A percentile compares a stretch with the other conserved stretches of the same genome.
phyloP scores from a whole-genome alignment of 495 filamentous ascomycete genomes.

The Trichodelitschia bisporula region DNA sequence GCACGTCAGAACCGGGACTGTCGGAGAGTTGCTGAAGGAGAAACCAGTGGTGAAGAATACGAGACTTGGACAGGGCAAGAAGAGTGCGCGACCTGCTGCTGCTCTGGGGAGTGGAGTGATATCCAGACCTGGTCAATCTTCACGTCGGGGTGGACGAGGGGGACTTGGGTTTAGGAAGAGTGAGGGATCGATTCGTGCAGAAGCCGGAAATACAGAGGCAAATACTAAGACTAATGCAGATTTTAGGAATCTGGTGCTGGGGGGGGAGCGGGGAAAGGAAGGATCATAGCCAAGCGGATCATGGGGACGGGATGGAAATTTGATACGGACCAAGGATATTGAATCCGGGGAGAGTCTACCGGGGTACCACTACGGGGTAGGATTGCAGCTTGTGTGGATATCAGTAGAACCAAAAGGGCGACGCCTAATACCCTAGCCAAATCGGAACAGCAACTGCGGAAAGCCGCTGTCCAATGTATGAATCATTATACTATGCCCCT shows the following conservation, averaged over 20 bases:
- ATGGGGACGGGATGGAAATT: background rate
- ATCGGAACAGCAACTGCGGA: too few species aligned
- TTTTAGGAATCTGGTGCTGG: conserved; percentile 55
- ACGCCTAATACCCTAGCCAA: too few species aligned
- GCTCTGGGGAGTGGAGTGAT: conserved; percentile 26
- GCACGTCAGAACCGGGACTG: conserved; percentile 40
- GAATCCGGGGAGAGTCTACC: too few species aligned
- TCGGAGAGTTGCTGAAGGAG: conserved; percentile 38
- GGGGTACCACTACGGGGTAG: too few species aligned
- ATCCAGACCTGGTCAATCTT: conserved; percentile 22
- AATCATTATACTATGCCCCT: too few species aligned
- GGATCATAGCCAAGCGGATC: background rate
- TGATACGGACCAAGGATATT: too few species aligned
- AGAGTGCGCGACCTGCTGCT: conserved; percentile 16
- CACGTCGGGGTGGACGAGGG: conserved; percentile 20
- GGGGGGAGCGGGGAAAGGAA: background rate
- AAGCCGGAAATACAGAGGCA: conserved; percentile 6
- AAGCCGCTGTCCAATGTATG: too few species aligned
- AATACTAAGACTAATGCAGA: conserved; percentile 57
- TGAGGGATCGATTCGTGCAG: conserved; percentile 3
- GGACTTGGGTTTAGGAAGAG: conserved; percentile 12
- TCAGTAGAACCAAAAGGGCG: too few species aligned
- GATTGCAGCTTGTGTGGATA: too few species aligned
- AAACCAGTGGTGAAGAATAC: conserved; percentile 19
- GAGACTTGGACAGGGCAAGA: background rate